Conservation (phyloP, 23 red algal genomes). For the Pyropia yezoensis region DNA sequence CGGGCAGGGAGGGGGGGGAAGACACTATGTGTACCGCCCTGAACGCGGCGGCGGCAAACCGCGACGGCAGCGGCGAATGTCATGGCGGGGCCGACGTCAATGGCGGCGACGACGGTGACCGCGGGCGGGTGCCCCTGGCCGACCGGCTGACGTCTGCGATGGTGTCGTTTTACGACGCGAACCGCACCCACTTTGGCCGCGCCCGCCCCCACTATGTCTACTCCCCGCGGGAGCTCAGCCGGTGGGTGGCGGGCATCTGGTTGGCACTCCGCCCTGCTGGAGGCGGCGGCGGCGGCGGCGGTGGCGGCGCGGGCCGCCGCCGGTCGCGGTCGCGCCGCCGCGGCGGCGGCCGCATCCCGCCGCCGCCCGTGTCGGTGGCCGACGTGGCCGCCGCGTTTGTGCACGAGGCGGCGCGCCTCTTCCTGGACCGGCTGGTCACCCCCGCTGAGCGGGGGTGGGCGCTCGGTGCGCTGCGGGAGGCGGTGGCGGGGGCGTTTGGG, state of each 20-base stretch:
- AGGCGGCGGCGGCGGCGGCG: too few species aligned
- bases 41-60: too few species aligned
- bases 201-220: constrained; percentile 59
- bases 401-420: constrained; percentile 45
- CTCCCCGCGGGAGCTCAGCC: constrained; percentile 53
- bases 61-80: too few species aligned
- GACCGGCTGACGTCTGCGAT: constrained; percentile 31
- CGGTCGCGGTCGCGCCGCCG: too few species aligned
- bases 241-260: constrained; percentile 52
- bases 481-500: background rate
- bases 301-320: too few species aligned
- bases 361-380: background rate
- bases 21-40: too few species aligned
- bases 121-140: too few species aligned
- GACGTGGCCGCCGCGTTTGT: constrained; percentile 40
- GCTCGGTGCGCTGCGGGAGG: constrained; percentile 6
- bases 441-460: constrained; percentile 15
- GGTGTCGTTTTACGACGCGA: constrained; percentile 29
- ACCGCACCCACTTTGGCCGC: constrained; percentile 28
- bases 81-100: too few species aligned
- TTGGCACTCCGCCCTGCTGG: too few species aligned
- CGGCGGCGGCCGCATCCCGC: too few species aligned
- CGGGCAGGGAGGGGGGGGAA: too few species aligned
- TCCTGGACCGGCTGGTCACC: constrained; percentile 27
- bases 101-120: too few species aligned